Conservation (phyloP, 257 asterid genomes). For the Handroanthus guayacan region DNA sequence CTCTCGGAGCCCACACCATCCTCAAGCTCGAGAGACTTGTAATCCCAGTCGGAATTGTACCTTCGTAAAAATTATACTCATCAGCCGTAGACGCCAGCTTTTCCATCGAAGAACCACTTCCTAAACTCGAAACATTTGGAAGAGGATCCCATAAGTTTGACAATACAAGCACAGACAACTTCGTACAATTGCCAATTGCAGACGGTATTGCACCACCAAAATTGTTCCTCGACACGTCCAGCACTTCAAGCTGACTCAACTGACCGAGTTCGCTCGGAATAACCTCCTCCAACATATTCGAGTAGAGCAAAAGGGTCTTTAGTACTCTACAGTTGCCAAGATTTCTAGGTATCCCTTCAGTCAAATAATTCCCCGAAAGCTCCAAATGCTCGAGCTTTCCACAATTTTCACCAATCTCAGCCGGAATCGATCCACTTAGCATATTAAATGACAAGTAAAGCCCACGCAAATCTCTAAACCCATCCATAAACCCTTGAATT, state of each 20-base stretch:
- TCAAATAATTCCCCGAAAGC: slow-evolving; percentile 76
- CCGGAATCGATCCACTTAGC: slow-evolving; percentile 73
- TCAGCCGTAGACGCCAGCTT: slow-evolving; percentile 52
- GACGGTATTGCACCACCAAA: slow-evolving; percentile 75
- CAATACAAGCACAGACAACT: slow-evolving; percentile 68
- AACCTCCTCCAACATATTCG: slow-evolving; percentile 77
- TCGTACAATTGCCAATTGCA: slow-evolving; percentile 73
- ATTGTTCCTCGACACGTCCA: slow-evolving; percentile 88
- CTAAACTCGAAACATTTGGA: slow-evolving; percentile 49
- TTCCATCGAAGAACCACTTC: slow-evolving; percentile 32
- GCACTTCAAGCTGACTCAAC: slow-evolving; percentile 73
- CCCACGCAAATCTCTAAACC: slow-evolving; percentile 67
- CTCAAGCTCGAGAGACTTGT: slow-evolving; percentile 68
- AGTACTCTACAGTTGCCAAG: slow-evolving; percentile 72
- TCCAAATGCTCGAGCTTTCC: slow-evolving; percentile 78
- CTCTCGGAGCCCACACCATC: slow-evolving; percentile 91
- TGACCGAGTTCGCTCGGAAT: slow-evolving; percentile 76
- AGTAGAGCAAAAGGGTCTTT: slow-evolving; percentile 67
- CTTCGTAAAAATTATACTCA: slow-evolving; percentile 82
- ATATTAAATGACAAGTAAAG: slow-evolving; percentile 84
- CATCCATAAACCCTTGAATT: slow-evolving; percentile 61
- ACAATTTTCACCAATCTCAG: slow-evolving; percentile 70
- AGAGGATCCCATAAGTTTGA: slow-evolving; percentile 90
- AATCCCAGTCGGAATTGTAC: slow-evolving; percentile 66
- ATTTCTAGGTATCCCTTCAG: slow-evolving; percentile 61